Conservation (phyloP, 2,329 filamentous ascomycete species). For the Pseudogymnoascus sp. region DNA sequence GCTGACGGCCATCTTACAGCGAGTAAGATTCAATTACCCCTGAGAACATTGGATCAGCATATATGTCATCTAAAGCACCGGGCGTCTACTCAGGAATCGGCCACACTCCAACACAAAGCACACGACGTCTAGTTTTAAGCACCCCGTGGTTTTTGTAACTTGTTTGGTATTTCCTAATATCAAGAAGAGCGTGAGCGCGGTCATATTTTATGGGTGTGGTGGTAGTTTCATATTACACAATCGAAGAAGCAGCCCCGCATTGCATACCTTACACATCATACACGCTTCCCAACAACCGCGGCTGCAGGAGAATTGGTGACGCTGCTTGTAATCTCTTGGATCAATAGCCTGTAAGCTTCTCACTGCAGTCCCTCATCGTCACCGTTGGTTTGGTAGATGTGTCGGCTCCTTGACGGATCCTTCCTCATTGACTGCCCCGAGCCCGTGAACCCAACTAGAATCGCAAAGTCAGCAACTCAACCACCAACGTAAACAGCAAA, state of each 20-base stretch:
- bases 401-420: slow-evolving; percentile 71
- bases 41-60: background rate
- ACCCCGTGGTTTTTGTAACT: background rate
- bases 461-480: background rate
- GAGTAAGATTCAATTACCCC: background rate
- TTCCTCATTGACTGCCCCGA: slow-evolving; percentile 95
- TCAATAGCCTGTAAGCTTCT: background rate
- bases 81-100: background rate
- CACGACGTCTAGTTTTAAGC: background rate
- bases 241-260: background rate
- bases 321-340: background rate
- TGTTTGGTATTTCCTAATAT: background rate
- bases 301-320: background rate
- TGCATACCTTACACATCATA: background rate
- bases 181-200: background rate
- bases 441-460: slow-evolving; percentile 84
- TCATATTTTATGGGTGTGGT: background rate
- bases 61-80: background rate
- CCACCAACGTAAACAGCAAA: background rate
- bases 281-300: background rate
- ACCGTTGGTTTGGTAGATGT: slow-evolving; percentile 74
- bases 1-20: background rate
- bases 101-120: background rate
- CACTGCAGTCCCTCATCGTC: slow-evolving; percentile 49
- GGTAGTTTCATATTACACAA: background rate